A percentile compares a stretch with the other conserved stretches of the same genome.
Conservation (phyloP, 768 basidiomycete species). For the Leccinum longicurvipes region DNA sequence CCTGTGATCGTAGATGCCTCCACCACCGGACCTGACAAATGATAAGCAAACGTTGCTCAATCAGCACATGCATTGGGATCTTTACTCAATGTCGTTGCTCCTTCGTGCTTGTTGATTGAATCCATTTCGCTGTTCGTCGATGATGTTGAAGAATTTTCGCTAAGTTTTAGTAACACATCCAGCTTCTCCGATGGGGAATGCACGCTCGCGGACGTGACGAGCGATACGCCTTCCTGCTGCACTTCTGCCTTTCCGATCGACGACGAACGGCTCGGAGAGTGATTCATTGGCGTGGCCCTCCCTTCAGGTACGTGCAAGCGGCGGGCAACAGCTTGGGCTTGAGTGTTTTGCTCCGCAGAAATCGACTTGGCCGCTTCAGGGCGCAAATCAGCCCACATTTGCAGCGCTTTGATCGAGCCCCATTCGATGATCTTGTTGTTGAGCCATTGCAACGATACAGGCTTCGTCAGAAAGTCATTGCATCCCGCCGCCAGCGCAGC, state of each 20-base stretch:
- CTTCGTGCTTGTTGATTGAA: slow-evolving; percentile 15
- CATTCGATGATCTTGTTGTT: slow-evolving; percentile 99
- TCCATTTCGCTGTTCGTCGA: slow-evolving; percentile 3
- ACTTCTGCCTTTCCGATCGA: slow-evolving; percentile 31
- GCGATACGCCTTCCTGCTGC: slow-evolving; percentile 14
- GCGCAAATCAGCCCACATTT: slow-evolving; percentile 86
- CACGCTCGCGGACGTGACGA: slow-evolving; percentile 16
- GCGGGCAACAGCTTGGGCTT: slow-evolving; percentile 46
- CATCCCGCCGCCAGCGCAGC: slow-evolving; percentile 97
- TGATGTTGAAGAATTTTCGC: slow-evolving; percentile 17
- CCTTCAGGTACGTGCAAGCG: slow-evolving; percentile 49
- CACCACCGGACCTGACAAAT: slow-evolving; percentile 21
- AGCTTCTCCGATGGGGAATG: slow-evolving; percentile 19
- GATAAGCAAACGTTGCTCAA: slow-evolving; percentile 6
- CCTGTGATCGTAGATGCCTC: slow-evolving; percentile 18
- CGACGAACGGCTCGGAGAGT: slow-evolving; percentile 37
- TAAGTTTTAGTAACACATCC: slow-evolving; percentile 26
- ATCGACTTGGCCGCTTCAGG: slow-evolving; percentile 55
- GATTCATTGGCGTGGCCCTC: slow-evolving; percentile 35
- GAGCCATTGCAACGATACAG: slow-evolving; percentile 91
- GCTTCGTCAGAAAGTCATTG: slow-evolving; percentile 98
- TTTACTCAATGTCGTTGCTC: slow-evolving; percentile 28
- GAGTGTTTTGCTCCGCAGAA: slow-evolving; percentile 43
- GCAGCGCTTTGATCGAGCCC: slow-evolving; percentile 94
- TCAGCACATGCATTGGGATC: background rate